These are phyloP conservation scores for Lycium barbarum DNA, from an alignment of 257 asterid species.

Conservation along the genomic window DNA sequence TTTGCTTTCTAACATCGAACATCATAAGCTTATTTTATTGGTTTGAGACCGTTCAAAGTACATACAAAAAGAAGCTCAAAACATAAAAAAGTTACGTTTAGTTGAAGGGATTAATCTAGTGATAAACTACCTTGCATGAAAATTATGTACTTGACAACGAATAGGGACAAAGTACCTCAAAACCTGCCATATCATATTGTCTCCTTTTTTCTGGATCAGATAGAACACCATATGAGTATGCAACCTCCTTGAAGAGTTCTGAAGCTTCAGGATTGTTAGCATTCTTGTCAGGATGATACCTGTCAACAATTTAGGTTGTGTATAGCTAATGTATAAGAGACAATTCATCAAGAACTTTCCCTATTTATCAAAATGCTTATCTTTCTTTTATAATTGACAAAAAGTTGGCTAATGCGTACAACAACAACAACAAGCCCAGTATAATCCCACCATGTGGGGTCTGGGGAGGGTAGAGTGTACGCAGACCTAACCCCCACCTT, in stretches of 20 bases:
- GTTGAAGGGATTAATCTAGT: not conserved
- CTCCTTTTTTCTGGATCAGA: slow-evolving; percentile 98
- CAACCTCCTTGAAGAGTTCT: slow-evolving; percentile 98
- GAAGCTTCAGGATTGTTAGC: slow-evolving; percentile 99
- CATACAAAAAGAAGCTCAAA: not conserved
- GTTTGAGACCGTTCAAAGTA: not conserved
- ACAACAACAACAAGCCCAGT: too few species aligned
- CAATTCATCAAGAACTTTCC: not conserved
- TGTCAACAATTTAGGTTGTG: slow-evolving; percentile 35
- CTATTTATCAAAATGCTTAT: not conserved
- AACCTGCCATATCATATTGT: slow-evolving; percentile 90
- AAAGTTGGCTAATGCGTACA: slow-evolving; percentile 20
- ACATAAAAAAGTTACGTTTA: not conserved
- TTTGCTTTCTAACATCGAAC: not conserved
- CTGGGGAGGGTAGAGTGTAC: too few species aligned
- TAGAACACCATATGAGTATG: slow-evolving; percentile 95
- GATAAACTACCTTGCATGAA: slow-evolving; percentile 2
- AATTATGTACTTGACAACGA: slow-evolving; percentile 2
- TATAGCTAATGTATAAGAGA: slow-evolving; percentile 14
- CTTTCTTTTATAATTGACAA: not conserved
- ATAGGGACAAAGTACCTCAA: slow-evolving; percentile 66
- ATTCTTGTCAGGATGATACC: slow-evolving; percentile 48
- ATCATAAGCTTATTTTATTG: not conserved
- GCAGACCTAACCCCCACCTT: too few species aligned
- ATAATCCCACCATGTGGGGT: too few species aligned